These are phyloP conservation scores for Floccularia luteovirens DNA, from an alignment of 768 basidiomycete genomes.

Conservation along the genomic window DNA sequence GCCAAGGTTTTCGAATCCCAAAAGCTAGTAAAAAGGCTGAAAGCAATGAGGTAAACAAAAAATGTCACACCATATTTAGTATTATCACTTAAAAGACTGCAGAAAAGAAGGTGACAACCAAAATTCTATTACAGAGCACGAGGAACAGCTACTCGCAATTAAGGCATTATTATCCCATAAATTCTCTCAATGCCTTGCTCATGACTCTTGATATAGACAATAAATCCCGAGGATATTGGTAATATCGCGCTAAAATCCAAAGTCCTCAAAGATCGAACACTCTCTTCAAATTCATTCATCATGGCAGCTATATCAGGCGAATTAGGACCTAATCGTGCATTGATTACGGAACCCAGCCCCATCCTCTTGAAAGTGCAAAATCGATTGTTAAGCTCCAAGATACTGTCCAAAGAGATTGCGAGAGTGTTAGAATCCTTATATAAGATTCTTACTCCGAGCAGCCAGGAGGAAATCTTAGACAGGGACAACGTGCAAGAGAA, in stretches of 20 bases:
- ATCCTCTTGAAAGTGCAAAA: conserved; percentile 55
- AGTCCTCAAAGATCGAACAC: conserved; percentile 60
- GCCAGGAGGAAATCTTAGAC: conserved; percentile 13
- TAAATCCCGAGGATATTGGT: conserved; percentile 53
- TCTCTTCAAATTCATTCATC: conserved; percentile 43
- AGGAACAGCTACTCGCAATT: conserved; percentile 50
- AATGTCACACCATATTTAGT: not conserved
- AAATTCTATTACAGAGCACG: conserved; percentile 40
- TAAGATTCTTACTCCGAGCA: conserved; percentile 24
- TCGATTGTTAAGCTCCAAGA: conserved; percentile 70
- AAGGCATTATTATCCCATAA: conserved; percentile 32
- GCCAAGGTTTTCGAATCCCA: conserved; percentile 76
- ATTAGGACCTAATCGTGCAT: conserved; percentile 25
- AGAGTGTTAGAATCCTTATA: conserved; percentile 43
- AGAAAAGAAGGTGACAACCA: conserved; percentile 30
- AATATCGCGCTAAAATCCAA: conserved; percentile 63
- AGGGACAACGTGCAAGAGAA: conserved; percentile 18
- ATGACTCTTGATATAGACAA: no score
- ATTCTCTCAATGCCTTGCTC: no score
- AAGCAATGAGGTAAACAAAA: conserved; percentile 47
- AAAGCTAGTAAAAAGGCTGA: conserved; percentile 78
- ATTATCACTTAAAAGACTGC: conserved; percentile 3
- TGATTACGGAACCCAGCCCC: conserved; percentile 30
- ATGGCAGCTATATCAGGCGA: conserved; percentile 37
- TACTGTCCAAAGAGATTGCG: conserved; percentile 53